These are phyloP conservation scores for Penicillium coffeae DNA, from an alignment of 495 filamentous ascomycete genomes.

Conservation along the genomic window DNA sequence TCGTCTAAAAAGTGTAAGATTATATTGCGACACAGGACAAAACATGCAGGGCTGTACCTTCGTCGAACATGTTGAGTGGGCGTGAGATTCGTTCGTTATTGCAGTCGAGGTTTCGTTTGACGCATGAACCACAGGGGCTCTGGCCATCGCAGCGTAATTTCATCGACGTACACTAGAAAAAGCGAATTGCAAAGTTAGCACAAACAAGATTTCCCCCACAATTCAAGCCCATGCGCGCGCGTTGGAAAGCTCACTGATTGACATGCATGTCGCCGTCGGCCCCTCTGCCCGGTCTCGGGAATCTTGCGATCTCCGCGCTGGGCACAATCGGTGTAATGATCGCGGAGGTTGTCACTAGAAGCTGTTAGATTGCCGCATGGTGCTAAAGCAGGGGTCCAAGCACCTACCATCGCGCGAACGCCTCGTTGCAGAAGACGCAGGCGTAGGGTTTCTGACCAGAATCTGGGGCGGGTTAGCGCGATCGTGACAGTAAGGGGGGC, in stretches of 20 bases:
- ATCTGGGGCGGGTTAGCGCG: constrained; percentile 30
- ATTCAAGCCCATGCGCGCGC: not conserved
- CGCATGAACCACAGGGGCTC: constrained; percentile 46
- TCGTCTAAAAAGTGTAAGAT: constrained; percentile 12
- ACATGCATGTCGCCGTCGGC: constrained; percentile 44
- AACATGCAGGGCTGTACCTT: constrained; percentile 11
- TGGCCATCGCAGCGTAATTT: constrained; percentile 49
- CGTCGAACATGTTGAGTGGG: constrained; percentile 8
- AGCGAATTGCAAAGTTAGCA: not conserved
- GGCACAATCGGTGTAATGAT: constrained; percentile 42
- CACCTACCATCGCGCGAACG: constrained; percentile 46
- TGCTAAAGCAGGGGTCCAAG: not conserved
- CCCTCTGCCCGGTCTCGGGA: constrained; percentile 45
- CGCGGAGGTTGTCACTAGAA: constrained; percentile 43
- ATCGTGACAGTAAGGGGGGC: constrained; percentile 8
- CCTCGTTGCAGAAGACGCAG: constrained; percentile 41
- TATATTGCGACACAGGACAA: not conserved
- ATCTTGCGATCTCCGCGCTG: constrained; percentile 40
- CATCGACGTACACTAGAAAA: constrained; percentile 46
- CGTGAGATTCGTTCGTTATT: constrained; percentile 32
- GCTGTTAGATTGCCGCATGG: not conserved
- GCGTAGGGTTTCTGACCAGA: constrained; percentile 45
- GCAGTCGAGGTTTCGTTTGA: constrained; percentile 41
- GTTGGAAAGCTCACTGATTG: constrained; percentile 31
- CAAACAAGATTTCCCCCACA: not conserved